These are phyloP conservation scores for Penicillium flavigenum DNA, from an alignment of 495 filamentous ascomycete genomes.

Conservation along the genomic window DNA sequence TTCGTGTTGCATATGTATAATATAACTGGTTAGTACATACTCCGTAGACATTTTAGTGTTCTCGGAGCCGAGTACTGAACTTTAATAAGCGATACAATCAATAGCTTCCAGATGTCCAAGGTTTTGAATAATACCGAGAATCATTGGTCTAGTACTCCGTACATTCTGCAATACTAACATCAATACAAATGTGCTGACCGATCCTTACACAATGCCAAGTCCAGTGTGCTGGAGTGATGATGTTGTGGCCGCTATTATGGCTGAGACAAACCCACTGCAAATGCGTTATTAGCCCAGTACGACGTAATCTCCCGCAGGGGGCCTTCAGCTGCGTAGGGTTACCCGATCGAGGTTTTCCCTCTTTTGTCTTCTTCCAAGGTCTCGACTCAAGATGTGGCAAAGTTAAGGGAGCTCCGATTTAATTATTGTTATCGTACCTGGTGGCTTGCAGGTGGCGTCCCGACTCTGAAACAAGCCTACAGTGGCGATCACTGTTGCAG, in stretches of 20 bases:
- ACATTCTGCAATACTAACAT: not conserved
- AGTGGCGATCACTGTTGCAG: slow-evolving; percentile 7
- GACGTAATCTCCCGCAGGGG: slow-evolving; percentile 5
- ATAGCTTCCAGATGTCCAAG: no score
- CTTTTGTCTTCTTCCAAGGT: not conserved
- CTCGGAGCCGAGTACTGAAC: not conserved
- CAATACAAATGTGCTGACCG: not conserved
- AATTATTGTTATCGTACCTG: slow-evolving; percentile 10
- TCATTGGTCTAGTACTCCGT: no score
- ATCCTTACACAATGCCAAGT: not conserved
- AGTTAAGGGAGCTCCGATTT: not conserved
- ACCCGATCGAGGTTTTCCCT: not conserved
- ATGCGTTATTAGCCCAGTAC: not conserved
- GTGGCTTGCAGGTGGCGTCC: slow-evolving; percentile 15
- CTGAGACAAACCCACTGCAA: slow-evolving; percentile 12
- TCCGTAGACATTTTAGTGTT: not conserved
- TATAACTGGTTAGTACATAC: not conserved
- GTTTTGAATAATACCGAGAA: not conserved
- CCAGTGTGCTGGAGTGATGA: not conserved
- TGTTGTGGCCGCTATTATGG: slow-evolving; percentile 5
- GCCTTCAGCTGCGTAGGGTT: no score
- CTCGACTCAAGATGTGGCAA: not conserved
- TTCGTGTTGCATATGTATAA: not conserved
- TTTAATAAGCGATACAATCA: not conserved
- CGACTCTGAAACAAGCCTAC: slow-evolving; percentile 10